These are phyloP conservation scores for Argentina anserina DNA, from an alignment of 306 rosid species.

Conservation along the genomic window DNA sequence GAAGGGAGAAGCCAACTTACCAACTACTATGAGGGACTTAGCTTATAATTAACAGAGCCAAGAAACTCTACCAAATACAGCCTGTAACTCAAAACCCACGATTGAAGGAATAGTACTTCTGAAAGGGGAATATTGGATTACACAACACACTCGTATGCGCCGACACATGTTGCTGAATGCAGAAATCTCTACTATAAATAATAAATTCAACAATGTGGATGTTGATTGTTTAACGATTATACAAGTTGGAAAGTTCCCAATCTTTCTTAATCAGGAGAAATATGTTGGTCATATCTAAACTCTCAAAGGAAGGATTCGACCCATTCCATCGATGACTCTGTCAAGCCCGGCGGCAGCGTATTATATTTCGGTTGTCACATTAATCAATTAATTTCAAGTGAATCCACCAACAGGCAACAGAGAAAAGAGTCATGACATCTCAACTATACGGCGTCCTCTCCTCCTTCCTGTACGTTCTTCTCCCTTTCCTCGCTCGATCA, in stretches of 20 bases:
- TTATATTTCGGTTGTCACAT: too few species aligned
- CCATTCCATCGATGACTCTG: background rate
- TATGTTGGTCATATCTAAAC: background rate
- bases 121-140: background rate
- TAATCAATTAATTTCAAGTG: too few species aligned
- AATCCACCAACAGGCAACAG: background rate
- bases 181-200: background rate
- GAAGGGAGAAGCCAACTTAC: too few species aligned
- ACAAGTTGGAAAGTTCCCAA: background rate
- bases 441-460: background rate
- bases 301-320: background rate
- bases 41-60: too few species aligned
- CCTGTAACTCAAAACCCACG: background rate
- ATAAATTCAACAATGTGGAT: background rate
- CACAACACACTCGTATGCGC: background rate
- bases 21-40: too few species aligned
- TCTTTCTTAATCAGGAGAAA: background rate
- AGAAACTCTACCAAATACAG: too few species aligned
- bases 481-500: too few species aligned
- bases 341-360: too few species aligned
- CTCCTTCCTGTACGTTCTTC: too few species aligned
- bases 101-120: background rate
- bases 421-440: conserved; percentile 11
- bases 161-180: background rate
- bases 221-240: background rate